phyloP scores from a whole-genome alignment of 2,329 filamentous ascomycete species.

The Akanthomyces lecanii region DNA sequence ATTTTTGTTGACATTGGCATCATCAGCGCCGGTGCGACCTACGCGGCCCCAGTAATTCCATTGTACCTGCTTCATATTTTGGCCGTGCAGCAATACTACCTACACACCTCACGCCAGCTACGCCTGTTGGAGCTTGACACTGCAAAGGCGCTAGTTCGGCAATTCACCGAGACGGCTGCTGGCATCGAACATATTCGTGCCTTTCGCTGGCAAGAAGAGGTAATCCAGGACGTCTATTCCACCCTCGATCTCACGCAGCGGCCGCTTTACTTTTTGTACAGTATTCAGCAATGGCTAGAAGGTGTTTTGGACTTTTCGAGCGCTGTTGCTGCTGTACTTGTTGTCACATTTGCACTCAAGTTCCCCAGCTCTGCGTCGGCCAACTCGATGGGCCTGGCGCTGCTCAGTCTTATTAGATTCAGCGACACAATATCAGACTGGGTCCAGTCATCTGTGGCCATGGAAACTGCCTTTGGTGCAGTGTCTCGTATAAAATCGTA shows the following conservation, averaged over 20 bases:
- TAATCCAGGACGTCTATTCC: conserved; percentile 38
- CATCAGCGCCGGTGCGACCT: conserved; percentile 24
- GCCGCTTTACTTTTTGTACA: conserved; percentile 51
- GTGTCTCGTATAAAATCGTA: background rate
- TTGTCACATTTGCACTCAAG: background rate
- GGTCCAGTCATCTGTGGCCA: background rate
- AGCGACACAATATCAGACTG: background rate
- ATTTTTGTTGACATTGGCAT: conserved; percentile 19
- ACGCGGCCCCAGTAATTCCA: conserved; percentile 28
- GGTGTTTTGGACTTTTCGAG: conserved; percentile 41
- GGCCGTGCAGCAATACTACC: conserved; percentile 29
- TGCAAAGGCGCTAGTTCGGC: conserved; percentile 30
- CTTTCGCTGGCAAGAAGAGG: conserved; percentile 46
- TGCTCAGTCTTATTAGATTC: background rate
- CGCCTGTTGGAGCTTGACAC: conserved; percentile 34
- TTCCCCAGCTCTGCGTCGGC: background rate
- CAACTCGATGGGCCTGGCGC: conserved; percentile 1
- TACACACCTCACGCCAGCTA: conserved; percentile 34
- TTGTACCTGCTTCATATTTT: conserved; percentile 24
- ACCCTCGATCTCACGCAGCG: conserved; percentile 48
- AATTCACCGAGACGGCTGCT: conserved; percentile 40
- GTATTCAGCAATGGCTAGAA: conserved; percentile 52
- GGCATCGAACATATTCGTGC: conserved; percentile 48
- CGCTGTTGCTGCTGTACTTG: background rate
- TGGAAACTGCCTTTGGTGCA: background rate